Conservation (phyloP, 176 grass and related monocot genomes). For the Aegilops longissima region DNA sequence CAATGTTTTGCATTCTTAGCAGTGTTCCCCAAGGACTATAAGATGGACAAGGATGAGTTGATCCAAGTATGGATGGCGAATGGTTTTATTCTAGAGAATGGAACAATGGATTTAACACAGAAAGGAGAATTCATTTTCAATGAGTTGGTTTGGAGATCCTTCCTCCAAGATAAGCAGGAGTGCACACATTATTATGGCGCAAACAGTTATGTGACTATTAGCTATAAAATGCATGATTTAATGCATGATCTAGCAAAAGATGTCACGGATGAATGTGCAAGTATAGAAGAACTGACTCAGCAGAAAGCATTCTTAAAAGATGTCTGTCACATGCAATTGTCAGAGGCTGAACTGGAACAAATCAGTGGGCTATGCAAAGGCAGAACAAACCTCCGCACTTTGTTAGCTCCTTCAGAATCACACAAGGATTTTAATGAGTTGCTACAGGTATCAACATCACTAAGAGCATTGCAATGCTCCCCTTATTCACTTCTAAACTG, state of each 20-base stretch:
- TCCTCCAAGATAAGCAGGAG: constrained; percentile 3
- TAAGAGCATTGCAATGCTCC: background rate
- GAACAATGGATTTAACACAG: background rate
- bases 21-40: background rate
- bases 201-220: no score
- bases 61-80: constrained; percentile 30
- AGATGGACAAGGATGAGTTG: background rate
- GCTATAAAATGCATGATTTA: constrained; percentile 23
- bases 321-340: background rate
- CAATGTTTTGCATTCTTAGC: constrained; percentile 21
- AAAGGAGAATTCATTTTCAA: constrained; percentile 8
- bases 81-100: background rate
- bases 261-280: background rate
- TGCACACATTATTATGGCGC: no score
- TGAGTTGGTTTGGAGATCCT: constrained; percentile 25
- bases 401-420: background rate
- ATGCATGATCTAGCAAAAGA: constrained; percentile 33
- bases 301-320: background rate
- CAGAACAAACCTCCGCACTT: background rate
- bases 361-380: background rate
- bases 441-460: background rate
- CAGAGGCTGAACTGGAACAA: fast-evolving
- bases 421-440: background rate
- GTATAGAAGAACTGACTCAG: background rate
- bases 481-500: no score